Conservation (phyloP, 768 basidiomycete species). For the Kwoniella bestiolae region DNA sequence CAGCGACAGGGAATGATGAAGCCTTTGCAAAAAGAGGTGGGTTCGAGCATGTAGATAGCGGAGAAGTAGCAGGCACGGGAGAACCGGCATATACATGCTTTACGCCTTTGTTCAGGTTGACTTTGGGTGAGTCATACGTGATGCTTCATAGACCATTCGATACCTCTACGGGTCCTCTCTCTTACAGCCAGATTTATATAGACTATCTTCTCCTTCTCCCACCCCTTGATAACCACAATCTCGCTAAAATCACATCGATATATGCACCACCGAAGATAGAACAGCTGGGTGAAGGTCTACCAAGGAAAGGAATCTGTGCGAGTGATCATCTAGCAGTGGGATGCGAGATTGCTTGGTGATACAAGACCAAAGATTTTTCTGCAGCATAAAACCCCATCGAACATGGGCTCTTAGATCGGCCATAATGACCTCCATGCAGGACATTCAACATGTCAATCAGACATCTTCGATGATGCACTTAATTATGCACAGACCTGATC, state of each 20-base stretch:
- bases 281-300: constrained; percentile 73
- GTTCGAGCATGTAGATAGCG: constrained; percentile 15
- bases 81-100: constrained; percentile 90
- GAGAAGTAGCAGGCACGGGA: constrained; percentile 52
- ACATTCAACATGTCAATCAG: too few species aligned
- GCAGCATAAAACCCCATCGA: too few species aligned
- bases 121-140: constrained; percentile 66
- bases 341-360: constrained; percentile 61
- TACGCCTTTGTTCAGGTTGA: constrained; percentile 82
- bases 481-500: background rate
- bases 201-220: constrained; percentile 84
- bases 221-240: constrained; percentile 6
- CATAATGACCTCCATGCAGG: too few species aligned
- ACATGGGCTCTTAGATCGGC: background rate
- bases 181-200: constrained; percentile 51
- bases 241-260: constrained; percentile 62
- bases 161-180: background rate
- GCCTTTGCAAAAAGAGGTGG: constrained; percentile 65
- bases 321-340: constrained; percentile 86
- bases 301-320: constrained; percentile 75
- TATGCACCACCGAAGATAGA: constrained; percentile 67
- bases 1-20: constrained; percentile 24
- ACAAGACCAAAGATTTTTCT: too few species aligned
- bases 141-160: constrained; percentile 12
- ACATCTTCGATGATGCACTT: background rate